Conservation (phyloP, 441 rosid species). For the Dalechampia spathulata region DNA sequence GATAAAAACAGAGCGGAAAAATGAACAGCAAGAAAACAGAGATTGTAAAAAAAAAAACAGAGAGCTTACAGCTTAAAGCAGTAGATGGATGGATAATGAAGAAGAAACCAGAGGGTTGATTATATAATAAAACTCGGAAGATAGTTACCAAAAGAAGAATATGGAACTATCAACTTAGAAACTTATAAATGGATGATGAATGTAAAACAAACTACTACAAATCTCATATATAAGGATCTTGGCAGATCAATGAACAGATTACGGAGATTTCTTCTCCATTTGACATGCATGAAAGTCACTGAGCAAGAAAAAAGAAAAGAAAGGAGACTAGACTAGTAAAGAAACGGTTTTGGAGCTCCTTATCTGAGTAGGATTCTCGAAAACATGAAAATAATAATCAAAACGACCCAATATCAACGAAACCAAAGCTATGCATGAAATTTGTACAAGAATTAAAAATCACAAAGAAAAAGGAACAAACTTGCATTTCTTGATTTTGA, state of each 20-base stretch:
- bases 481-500: conserved; percentile 6
- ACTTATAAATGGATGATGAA: conserved; percentile 2
- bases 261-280: no score
- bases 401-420: not conserved
- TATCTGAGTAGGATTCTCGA: no score
- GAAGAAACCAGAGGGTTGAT: not conserved
- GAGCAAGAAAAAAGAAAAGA: no score
- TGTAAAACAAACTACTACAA: not conserved
- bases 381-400: no score
- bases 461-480: not conserved
- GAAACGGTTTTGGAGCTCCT: no score
- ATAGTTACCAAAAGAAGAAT: no score
- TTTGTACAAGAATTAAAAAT: not conserved
- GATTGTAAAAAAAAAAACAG: not conserved
- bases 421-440: not conserved
- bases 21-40: not conserved
- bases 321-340: no score
- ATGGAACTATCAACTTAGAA: not conserved
- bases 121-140: not conserved
- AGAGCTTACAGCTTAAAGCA: not conserved
- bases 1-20: not conserved
- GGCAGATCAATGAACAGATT: no score
- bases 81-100: not conserved
- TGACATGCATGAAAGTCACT: no score
- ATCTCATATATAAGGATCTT: no score